Evolutionary conservation across 164 flowering plant species (phyloP).

Genomic region (Vitis rotundifolia): DNA sequence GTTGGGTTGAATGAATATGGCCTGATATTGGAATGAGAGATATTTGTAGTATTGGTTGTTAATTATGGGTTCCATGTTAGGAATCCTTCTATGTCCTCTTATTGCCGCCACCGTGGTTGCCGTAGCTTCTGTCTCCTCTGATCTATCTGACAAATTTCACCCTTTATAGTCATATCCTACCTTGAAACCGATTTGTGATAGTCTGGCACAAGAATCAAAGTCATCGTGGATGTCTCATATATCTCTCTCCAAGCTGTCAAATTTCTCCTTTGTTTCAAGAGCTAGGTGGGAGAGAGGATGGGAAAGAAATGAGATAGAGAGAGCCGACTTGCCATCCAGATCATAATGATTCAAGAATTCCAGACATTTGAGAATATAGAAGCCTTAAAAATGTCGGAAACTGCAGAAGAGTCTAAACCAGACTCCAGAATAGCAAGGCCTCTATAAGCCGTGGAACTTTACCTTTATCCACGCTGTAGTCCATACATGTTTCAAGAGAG

Average conservation of each 20-base stretch:
- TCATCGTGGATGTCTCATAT: slow-evolving; percentile 53
- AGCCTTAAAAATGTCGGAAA: too few species aligned
- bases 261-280: slow-evolving; percentile 48
- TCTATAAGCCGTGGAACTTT: too few species aligned
- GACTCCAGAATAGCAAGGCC: too few species aligned
- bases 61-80: slow-evolving; percentile 70
- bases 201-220: slow-evolving; percentile 22
- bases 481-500: too few species aligned
- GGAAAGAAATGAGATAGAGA: too few species aligned
- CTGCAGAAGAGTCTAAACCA: too few species aligned
- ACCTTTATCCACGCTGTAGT: too few species aligned
- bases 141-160: slow-evolving; percentile 45
- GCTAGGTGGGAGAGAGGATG: slow-evolving; percentile 13
- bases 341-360: too few species aligned
- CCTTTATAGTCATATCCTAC: slow-evolving; percentile 28
- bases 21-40: slow-evolving; percentile 26
- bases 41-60: slow-evolving; percentile 11
- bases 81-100: slow-evolving; percentile 69
- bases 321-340: too few species aligned
- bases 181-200: slow-evolving; percentile 17
- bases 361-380: too few species aligned
- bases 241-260: slow-evolving; percentile 49
- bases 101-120: slow-evolving; percentile 70
- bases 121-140: slow-evolving; percentile 58
- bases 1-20: neutral